Evolutionary conservation across 2,329 filamentous ascomycete species (phyloP), one percentile per base, ranked within the genome.

Genomic region (Phialophora verrucosa): DNA sequence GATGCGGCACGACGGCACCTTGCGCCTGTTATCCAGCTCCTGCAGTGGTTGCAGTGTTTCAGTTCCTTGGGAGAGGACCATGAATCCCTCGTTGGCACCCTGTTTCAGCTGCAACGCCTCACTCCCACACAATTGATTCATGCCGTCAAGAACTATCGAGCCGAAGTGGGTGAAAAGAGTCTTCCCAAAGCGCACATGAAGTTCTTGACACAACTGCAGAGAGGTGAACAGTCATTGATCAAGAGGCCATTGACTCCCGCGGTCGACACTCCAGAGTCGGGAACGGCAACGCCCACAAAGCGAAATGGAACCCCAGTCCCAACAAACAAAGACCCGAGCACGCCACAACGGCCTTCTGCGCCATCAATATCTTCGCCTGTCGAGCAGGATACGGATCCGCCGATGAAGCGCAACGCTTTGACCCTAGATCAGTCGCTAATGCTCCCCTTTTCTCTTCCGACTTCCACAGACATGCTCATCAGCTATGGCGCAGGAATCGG

Each of bases 11-110:
- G 93, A 70, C 87, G 90, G 68, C 94, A 99, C 77, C 84, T 99
- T 23, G 90, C 91, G 7, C 95, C 95, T 4, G 87, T 97, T 23
- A 93, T 98, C 63, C 95, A 99, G 77, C 84, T 99, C 2, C 83
- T 99, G 5, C 95, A 99, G 78, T 99, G 95, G 95, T 83, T 99
- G 42, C 95, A 99, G 77, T 97, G 93, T 78, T 98, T 98, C 78
- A 98, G 95, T 1, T 97, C 93, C 0, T 85, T 98, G 3, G 92
- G 89, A 4, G 93, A 98, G 74, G 93, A 98, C 75, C 82, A 95
- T 44, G 93, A 97, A 75, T 92, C 92, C 2, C 84, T 99, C 17
- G 88, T 96, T 32, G 91, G 88, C 17, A 99, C 95, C 0, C 81
- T 98, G 25, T 90, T 97, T 74, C 95, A 98, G 77, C 84, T 99